Conservation (phyloP, 2,329 filamentous ascomycete genomes). For the Didymella keratinophila region DNA sequence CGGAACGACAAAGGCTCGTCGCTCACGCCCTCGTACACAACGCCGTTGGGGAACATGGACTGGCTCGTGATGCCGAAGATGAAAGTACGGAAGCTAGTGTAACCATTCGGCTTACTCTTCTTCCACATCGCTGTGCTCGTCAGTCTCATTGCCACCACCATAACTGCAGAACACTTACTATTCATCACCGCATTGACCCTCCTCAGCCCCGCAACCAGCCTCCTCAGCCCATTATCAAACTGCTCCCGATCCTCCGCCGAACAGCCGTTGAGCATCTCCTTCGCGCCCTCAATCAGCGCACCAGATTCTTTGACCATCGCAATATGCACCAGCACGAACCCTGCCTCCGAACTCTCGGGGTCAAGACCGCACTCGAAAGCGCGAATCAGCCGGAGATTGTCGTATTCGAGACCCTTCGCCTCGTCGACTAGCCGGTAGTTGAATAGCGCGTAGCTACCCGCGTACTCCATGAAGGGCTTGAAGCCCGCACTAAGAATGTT, state of each 20-base stretch:
- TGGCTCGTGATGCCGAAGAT: constrained; percentile 96
- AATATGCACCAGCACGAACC: constrained; percentile 94
- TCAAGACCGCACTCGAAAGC: constrained; percentile 92
- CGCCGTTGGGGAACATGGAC: constrained; percentile 92
- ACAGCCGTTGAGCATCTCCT: constrained; percentile 68
- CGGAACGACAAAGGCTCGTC: constrained; percentile 81
- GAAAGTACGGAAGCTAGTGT: constrained; percentile 88
- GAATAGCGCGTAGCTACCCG: constrained; percentile 68
- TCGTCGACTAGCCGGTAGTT: constrained; percentile 69
- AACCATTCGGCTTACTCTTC: constrained; percentile 82
- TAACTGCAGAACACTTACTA: constrained; percentile 52
- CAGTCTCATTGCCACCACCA: neutral
- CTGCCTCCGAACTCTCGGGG: constrained; percentile 86
- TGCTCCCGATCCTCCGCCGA: constrained; percentile 55
- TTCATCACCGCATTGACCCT: constrained; percentile 85
- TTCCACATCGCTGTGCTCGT: constrained; percentile 77
- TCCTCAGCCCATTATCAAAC: constrained; percentile 64
- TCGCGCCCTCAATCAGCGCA: constrained; percentile 75
- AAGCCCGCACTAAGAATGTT: constrained; percentile 66
- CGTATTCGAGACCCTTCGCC: constrained; percentile 62
- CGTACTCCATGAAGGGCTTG: constrained; percentile 91
- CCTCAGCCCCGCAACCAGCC: constrained; percentile 67
- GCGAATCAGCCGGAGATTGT: constrained; percentile 80
- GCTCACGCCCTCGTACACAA: constrained; percentile 85
- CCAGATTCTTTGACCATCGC: constrained; percentile 93